A percentile compares a stretch with the other conserved stretches of the same genome.
Conservation (phyloP, 140 eudicot genomes). For the Bidens hawaiensis region DNA sequence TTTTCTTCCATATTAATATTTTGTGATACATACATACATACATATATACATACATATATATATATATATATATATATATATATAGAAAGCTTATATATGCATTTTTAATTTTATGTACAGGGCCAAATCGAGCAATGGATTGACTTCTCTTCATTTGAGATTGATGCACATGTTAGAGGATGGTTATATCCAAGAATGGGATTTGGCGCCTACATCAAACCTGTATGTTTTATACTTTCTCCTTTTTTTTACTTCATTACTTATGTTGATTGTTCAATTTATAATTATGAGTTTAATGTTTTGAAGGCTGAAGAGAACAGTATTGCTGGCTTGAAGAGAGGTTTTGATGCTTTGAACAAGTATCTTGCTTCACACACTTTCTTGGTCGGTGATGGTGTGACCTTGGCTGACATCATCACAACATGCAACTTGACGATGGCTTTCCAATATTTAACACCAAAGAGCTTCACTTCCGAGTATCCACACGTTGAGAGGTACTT, state of each 20-base stretch:
- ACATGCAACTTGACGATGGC: background rate
- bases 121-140: slow-evolving; percentile 33
- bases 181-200: slow-evolving; percentile 62
- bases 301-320: background rate
- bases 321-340: background rate
- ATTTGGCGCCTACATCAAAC: slow-evolving; percentile 33
- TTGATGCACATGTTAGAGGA: slow-evolving; percentile 42
- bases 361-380: background rate
- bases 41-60: too few species aligned
- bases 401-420: background rate
- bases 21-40: too few species aligned
- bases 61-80: too few species aligned
- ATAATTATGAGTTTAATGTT: background rate
- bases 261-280: background rate
- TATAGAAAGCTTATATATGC: background rate
- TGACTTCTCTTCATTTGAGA: slow-evolving; percentile 57
- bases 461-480: background rate
- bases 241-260: too few species aligned
- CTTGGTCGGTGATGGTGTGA: background rate
- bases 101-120: background rate
- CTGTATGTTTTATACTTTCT: slow-evolving; percentile 30
- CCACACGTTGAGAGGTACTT: background rate
- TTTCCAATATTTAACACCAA: background rate
- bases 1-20: background rate
- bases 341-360: background rate